Evolutionary conservation across 257 asterid genomes (phyloP).

Genomic region (Phtheirospermum japonicum): DNA sequence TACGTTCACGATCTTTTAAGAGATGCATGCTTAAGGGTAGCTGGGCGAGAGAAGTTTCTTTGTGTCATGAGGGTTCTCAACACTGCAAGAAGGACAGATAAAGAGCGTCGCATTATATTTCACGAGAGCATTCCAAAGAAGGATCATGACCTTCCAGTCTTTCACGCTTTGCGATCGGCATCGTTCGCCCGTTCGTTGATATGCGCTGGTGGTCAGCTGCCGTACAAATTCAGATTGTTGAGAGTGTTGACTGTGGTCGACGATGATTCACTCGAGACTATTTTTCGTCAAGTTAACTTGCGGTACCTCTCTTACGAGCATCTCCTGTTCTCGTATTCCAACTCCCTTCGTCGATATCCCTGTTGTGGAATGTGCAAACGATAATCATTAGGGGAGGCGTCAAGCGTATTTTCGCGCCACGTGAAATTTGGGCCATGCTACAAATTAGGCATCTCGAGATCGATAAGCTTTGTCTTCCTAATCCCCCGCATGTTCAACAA

Average conservation of each 20-base stretch:
- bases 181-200: conserved; percentile 10
- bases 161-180: not conserved
- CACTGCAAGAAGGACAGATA: not conserved
- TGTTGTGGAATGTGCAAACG: no score
- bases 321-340: no score
- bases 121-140: no score
- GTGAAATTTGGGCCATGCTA: no score
- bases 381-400: no score
- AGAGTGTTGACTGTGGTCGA: not conserved
- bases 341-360: no score
- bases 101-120: not conserved
- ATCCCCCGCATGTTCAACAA: no score
- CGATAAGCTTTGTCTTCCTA: no score
- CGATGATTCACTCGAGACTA: no score
- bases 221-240: not conserved
- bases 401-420: no score
- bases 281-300: not conserved
- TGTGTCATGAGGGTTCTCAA: not conserved
- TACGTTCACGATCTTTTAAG: conserved; percentile 24
- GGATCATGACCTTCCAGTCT: not conserved
- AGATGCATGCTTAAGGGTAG: conserved; percentile 21
- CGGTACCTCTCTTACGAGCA: conserved; percentile 14
- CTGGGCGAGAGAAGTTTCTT: not conserved
- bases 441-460: no score
- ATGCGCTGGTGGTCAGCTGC: no score